Base-by-base conservation (phyloP, 106 monocot species). In the Dendrobium chrysotoxum region DNA sequence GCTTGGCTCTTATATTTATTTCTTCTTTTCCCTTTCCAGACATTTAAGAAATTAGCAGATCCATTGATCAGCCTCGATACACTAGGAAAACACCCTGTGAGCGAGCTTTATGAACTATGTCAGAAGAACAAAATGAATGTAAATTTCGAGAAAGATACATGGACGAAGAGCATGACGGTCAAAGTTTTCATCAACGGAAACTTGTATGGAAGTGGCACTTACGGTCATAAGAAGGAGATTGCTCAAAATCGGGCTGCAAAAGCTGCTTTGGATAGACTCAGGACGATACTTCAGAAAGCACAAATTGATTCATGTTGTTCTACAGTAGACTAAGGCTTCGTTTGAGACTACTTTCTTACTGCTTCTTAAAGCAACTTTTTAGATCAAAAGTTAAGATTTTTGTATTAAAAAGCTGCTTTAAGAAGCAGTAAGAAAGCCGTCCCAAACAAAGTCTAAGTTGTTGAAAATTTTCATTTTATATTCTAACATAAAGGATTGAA, bases 211-310 rank as follows among this genome's bases (percentile, higher is more conserved):
- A 91, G 85, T 26, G 91, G 84, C 2, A 85, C 75, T 4, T 85
- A 83, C 25, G 66, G 44, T 8, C 31, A 74, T 20, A 91, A 88
- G 76, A 88, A 85, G 77, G 88, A 91, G 11, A 83, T 85, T 4
- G 86, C 86, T 13, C 80, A 79, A 11, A 89, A 91, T n/a, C 82
- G 86, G 45, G 91, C 87, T 7, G 85, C 88, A 0, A 88, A 91
- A 58, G 81, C 70, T n/a, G 91, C 87, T n/a, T 26, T 91, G 16
- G 81, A 91, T 31, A 77, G 53, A 40, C 53, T 87, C 6, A 84
- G 84, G 67, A 64, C 41, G 75, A 40, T 38, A 15, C 23, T 66
- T 21, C 5, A 75, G 44, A 35, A 44, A 39, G 15, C 72, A 72
- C 8, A 67, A 28, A 7, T 28, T 28, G 8, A 8, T 67, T 67